phyloP scores from a whole-genome alignment of 78 protist genomes.

The Cavenderia fasciculata region DNA sequence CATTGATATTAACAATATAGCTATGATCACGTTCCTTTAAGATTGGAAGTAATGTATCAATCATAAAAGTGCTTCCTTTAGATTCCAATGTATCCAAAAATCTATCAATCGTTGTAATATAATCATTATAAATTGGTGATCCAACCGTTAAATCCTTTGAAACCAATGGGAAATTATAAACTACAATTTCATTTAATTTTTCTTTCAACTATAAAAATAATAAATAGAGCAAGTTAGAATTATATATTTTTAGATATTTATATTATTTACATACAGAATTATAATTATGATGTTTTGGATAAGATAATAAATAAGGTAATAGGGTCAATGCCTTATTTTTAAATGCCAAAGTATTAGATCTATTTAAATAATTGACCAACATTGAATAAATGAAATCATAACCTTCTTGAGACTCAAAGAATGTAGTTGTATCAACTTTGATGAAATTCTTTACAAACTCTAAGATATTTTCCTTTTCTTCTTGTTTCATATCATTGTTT shows the following conservation, averaged over 20 bases:
- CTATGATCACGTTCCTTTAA: slow-evolving; percentile 53
- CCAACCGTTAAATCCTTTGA: slow-evolving; percentile 70
- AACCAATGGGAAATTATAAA: slow-evolving; percentile 68
- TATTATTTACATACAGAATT: neutral
- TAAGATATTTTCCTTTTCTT: slow-evolving; percentile 57
- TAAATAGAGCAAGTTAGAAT: neutral
- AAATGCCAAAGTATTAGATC: slow-evolving; percentile 50
- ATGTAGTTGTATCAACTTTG: slow-evolving; percentile 10
- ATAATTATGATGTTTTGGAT: slow-evolving; percentile 11
- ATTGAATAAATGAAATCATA: slow-evolving; percentile 37
- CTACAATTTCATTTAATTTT: slow-evolving; percentile 70
- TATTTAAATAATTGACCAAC: slow-evolving; percentile 4
- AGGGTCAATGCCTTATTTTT: slow-evolving; percentile 40
- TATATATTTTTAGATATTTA: neutral
- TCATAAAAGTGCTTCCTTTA: slow-evolving; percentile 30
- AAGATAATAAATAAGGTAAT: slow-evolving; percentile 32
- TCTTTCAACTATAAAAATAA: slow-evolving; percentile 1
- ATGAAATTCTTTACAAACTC: slow-evolving; percentile 62
- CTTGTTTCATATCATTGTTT: neutral
- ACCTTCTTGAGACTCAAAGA: slow-evolving; percentile 46
- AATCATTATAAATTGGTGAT: slow-evolving; percentile 75
- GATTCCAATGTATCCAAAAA: slow-evolving; percentile 60
- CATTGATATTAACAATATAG: slow-evolving; percentile 25
- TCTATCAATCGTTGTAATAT: slow-evolving; percentile 71
- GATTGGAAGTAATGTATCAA: slow-evolving; percentile 49